A percentile compares a stretch with the other conserved stretches of the same genome.
These are phyloP conservation scores for Hymenoscyphus salicellus DNA, from an alignment of 2,329 filamentous ascomycete genomes.

Conservation along the genomic window DNA sequence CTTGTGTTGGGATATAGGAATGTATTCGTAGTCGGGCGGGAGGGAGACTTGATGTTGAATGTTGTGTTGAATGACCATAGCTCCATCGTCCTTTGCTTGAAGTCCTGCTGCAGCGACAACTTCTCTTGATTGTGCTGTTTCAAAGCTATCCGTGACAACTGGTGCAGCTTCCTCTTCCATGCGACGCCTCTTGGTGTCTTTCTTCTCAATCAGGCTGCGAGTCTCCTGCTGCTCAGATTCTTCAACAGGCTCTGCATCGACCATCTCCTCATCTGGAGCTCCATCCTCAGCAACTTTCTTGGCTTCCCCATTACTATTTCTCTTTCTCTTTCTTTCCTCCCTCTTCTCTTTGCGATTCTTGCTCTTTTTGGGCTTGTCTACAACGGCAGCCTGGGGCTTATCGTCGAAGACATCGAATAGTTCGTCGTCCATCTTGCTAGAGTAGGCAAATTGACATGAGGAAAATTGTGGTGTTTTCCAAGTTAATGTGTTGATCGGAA, in stretches of 20 bases:
- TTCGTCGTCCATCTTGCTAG: conserved; percentile 66
- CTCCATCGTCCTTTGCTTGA: conserved; percentile 39
- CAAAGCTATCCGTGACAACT: conserved; percentile 87
- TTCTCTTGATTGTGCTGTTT: conserved; percentile 91
- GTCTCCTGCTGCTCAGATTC: conserved; percentile 33
- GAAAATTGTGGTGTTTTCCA: not conserved
- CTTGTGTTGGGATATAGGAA: conserved; percentile 93
- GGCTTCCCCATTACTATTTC: conserved; percentile 76
- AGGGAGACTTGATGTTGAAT: conserved; percentile 97
- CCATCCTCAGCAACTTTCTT: conserved; percentile 51
- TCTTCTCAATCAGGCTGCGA: conserved; percentile 45
- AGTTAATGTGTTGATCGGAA: not conserved
- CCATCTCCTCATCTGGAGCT: conserved; percentile 68
- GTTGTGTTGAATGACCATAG: conserved; percentile 89
- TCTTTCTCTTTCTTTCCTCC: conserved; percentile 73
- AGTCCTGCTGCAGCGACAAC: conserved; percentile 58
- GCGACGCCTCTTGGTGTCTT: conserved; percentile 60
- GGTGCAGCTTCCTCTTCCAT: conserved; percentile 67
- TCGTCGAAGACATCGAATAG: conserved; percentile 82
- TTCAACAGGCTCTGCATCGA: conserved; percentile 35
- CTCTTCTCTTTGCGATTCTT: conserved; percentile 43
- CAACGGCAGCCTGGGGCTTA: conserved; percentile 48
- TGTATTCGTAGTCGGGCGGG: conserved; percentile 88
- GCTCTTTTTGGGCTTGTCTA: conserved; percentile 34
- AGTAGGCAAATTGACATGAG: not conserved